Conservation (phyloP, 169 alveolate species). For the Plasmodium knowlesi region DNA sequence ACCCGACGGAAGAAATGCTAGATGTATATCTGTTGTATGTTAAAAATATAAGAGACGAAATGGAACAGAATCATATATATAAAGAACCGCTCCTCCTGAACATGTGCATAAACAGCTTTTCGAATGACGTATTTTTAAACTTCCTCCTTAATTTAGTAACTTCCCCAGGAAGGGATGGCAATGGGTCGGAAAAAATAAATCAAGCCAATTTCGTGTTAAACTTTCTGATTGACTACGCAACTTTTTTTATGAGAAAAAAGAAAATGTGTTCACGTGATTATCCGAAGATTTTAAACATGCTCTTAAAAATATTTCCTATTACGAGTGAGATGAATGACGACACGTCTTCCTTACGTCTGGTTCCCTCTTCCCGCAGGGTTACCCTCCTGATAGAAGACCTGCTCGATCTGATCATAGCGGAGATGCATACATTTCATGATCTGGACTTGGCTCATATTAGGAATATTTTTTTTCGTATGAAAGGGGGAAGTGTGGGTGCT, state of each 20-base stretch:
- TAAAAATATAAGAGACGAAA: constrained; percentile 20
- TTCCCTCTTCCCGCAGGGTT: not conserved
- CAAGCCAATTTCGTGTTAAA: constrained; percentile 19
- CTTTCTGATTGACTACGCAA: constrained; percentile 17
- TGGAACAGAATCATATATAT: constrained; percentile 26
- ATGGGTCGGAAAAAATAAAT: not conserved
- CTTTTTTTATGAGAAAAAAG: constrained; percentile 44
- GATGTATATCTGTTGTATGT: constrained; percentile 28
- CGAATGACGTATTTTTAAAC: constrained; percentile 30
- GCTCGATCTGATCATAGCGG: not conserved
- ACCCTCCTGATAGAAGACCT: not conserved
- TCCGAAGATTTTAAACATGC: constrained; percentile 57
- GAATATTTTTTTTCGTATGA: constrained; percentile 6
- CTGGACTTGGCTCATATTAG: constrained; percentile 25
- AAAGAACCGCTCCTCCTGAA: constrained; percentile 30
- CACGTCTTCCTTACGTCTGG: not conserved
- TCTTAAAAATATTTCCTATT: not conserved
- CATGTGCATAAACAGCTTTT: constrained; percentile 63
- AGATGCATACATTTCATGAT: constrained; percentile 22
- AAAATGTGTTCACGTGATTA: constrained; percentile 54
- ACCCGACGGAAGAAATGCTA: constrained; percentile 28
- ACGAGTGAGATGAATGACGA: not conserved
- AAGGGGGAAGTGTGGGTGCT: not conserved
- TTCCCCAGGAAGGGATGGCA: not conserved
- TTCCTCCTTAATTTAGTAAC: constrained; percentile 7